Evolutionary conservation across 495 filamentous ascomycete species (phyloP).

Genomic region (Tuber melanosporum): DNA sequence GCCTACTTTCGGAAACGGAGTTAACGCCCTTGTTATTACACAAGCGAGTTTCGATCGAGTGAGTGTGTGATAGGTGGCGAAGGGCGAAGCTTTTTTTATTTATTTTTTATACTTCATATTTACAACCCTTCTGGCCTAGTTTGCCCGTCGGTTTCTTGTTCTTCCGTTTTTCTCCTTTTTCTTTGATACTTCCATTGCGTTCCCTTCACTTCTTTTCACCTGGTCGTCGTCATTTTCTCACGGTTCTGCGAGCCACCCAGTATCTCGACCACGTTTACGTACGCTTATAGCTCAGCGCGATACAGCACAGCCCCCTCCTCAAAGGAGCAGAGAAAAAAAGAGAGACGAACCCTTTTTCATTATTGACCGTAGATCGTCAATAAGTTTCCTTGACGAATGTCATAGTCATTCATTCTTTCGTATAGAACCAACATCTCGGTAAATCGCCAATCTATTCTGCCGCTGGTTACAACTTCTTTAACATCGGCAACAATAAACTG

Average conservation of each 20-base stretch:
- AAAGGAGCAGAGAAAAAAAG: neutral
- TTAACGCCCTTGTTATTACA: constrained; percentile 28
- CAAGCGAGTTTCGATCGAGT: constrained; percentile 31
- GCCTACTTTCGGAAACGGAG: constrained; percentile 26
- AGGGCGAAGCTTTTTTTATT: neutral
- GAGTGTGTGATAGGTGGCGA: constrained; percentile 23
- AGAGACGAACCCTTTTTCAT: neutral
- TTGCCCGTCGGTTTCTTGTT: constrained; percentile 5
- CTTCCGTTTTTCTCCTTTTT: constrained; percentile 21
- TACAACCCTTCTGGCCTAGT: neutral
- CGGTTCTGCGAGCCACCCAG: constrained; percentile 35
- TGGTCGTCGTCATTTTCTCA: constrained; percentile 33
- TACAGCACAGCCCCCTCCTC: neutral
- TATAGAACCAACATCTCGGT: neutral
- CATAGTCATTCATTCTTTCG: constrained; percentile 32
- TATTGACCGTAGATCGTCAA: constrained; percentile 39
- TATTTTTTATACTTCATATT: neutral
- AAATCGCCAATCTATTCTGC: neutral
- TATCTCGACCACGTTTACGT: neutral
- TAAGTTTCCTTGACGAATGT: constrained; percentile 23
- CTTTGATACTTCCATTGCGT: neutral
- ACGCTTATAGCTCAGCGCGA: neutral
- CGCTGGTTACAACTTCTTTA: constrained; percentile 1
- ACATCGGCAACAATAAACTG: constrained; percentile 5
- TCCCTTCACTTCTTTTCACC: constrained; percentile 10